Base-by-base conservation (phyloP, 805 yeast genomes). In the Myxozyma mucilagina region DNA sequence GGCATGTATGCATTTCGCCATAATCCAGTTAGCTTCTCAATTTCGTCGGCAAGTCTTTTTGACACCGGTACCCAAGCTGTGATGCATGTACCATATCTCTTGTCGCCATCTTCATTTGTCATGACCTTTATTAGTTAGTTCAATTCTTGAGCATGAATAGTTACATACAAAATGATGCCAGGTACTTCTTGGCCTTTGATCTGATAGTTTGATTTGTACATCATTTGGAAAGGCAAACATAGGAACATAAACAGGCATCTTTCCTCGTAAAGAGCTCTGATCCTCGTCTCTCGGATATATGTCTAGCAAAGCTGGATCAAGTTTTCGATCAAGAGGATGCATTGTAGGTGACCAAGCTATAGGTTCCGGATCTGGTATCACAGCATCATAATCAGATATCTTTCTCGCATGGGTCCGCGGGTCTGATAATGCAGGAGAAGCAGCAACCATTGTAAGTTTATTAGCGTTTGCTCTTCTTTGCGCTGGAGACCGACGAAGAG, bases 151-250 rank as follows among this genome's bases (percentile, higher is more conserved):
- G n/a, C 18, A n/a, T n/a, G 11, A 24, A 4, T 13, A 5, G 41
- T 14, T 20, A 47, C 63, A 9, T 44, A 53, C 67, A 53, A 65
- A 65, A 34, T 57, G 55, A 43, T 65, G 68, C 60, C 64, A 59
- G 0, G 60, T 57, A 7, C 64, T 53, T n/a, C 42, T 39, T 7
- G 68, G 68, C 20, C 63, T 42, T 24, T 29, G 35, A 20, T 53
- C 62, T 16, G 68, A 48, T 8, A 52, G 53, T 29, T 53, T 31
- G 20, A 65, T 55, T 20, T 49, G 58, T 7, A 63, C 45, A 34
- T 63, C 68, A 50, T 59, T 57, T 10, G 68, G 68, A 44, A 65
- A 65, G 8, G 63, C 64, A 60, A 65, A 65, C 68, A 65, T 65
- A 13, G 68, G 68, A 31, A 65, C 62, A 44, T 59, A 65, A 4